Evolutionary conservation across 2,329 filamentous ascomycete species (phyloP).

Genomic region (Zymoseptoria pseudotritici): DNA sequence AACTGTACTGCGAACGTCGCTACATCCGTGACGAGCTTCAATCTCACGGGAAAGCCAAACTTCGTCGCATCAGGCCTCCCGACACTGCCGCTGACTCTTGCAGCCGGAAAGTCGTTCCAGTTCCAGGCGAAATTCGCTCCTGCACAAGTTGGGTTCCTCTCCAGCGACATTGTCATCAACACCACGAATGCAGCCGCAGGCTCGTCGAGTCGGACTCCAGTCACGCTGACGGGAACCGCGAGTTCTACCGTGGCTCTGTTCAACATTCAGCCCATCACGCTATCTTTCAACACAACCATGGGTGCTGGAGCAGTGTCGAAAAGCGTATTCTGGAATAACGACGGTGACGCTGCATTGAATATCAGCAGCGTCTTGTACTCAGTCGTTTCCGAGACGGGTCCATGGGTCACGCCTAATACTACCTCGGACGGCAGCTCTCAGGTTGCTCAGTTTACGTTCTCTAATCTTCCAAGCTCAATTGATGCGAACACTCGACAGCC

Average conservation of each 20-base stretch:
- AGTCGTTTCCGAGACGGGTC: constrained; percentile 1
- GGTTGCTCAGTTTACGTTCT: constrained; percentile 4
- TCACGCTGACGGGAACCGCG: constrained; percentile 3
- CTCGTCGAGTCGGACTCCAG: constrained; percentile 3
- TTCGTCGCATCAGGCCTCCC: constrained; percentile 2
- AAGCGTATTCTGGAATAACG: constrained; percentile 3
- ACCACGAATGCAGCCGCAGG: constrained; percentile 5
- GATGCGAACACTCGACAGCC: background rate
- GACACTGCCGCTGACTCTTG: constrained; percentile 1
- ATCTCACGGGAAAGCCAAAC: constrained; percentile 5
- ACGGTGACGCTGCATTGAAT: constrained; percentile 2
- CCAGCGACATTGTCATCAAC: constrained; percentile 1
- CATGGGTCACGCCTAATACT: constrained; percentile 4
- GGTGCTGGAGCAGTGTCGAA: constrained; percentile 2
- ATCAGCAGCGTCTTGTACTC: constrained; percentile 2
- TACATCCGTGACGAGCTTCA: constrained; percentile 1
- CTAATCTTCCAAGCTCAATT: constrained; percentile 2
- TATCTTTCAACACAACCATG: constrained; percentile 1
- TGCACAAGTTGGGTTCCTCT: constrained; percentile 2
- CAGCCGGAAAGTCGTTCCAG: background rate
- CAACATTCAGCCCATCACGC: background rate
- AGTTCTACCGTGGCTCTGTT: constrained; percentile 2
- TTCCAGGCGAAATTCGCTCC: constrained; percentile 5
- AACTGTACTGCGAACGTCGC: constrained; percentile 4
- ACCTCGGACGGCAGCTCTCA: constrained; percentile 3